Base-by-base conservation (phyloP, 768 basidiomycete species). In the Agrocybe chaxingu region DNA sequence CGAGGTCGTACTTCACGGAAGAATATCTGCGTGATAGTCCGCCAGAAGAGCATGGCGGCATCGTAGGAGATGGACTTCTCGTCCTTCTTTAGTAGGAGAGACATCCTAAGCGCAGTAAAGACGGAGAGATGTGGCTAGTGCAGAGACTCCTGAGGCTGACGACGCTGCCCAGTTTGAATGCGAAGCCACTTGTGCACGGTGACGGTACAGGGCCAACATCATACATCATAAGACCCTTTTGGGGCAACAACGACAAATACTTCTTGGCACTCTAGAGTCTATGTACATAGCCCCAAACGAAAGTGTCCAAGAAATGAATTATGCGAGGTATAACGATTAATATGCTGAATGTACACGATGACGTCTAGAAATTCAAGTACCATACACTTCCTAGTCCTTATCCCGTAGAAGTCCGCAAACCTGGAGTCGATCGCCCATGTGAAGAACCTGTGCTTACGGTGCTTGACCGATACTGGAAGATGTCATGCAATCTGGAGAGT, bases 1-100 rank as follows among this genome's bases (percentile, higher is more conserved):
- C 96, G 77, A 3, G 94, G 91, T 51, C 96, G 80, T 60, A 98
- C 86, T 71, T 98, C 96, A 57, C 96, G 77, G 74, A 98, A 98
- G 78, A 98, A 98, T 58, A 98, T 85, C 70, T 89, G 89, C 56
- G 89, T 92, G 50, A 96, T 79, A 2, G 79, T 73, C 50, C 87
- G 73, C 91, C 90, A 96, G 70, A 96, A 92, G 42, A 89, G 64
- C 67, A 96, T 82, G 36, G 84, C 83, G 24, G 81, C 74, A 63
- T 93, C 88, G 64, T 93, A 94, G 48, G 68, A 57, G 12, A 75
- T 40, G 18, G 71, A 57, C 18, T 58, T 54, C 50, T 61, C 40
- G 24, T 44, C 40, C n/a, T 53, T 34, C 41, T 60, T 42, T 45
- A 29, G n/a, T 53, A 48, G 12, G 49, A 46, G 16, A 52, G 42